These are phyloP conservation scores for Aspergillus terreus DNA, from an alignment of 2,329 filamentous ascomycete species.

Conservation along the genomic window DNA sequence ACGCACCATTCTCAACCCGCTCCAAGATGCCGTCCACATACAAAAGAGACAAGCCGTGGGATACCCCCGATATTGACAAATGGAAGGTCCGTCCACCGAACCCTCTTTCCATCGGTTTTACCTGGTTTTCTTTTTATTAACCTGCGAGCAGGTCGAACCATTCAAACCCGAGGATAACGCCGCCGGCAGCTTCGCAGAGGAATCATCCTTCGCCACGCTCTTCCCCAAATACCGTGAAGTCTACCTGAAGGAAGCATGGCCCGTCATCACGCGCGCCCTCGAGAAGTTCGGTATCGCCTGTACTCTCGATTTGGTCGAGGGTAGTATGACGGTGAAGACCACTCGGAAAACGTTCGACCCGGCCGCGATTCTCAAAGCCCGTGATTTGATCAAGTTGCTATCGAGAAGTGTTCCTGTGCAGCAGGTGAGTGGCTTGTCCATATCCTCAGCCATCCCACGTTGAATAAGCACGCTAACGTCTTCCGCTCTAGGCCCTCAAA, in stretches of 20 bases:
- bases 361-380: conserved; percentile 85
- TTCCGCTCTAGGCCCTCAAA: conserved; percentile 65
- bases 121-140: conserved; percentile 2
- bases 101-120: neutral
- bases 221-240: conserved; percentile 97
- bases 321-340: conserved; percentile 94
- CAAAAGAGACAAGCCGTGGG: conserved; percentile 89
- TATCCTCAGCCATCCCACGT: neutral
- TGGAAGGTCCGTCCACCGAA: conserved; percentile 63
- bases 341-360: conserved; percentile 90
- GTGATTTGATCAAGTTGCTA: conserved; percentile 90
- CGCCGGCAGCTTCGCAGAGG: conserved; percentile 83
- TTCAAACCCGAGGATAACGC: conserved; percentile 84
- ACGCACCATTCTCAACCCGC: neutral
- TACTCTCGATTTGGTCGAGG: conserved; percentile 89
- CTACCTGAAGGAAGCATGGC: conserved; percentile 91
- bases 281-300: conserved; percentile 87
- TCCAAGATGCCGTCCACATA: conserved; percentile 79
- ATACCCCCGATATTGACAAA: conserved; percentile 95
- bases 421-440: conserved; percentile 46
- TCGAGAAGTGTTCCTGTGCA: conserved; percentile 88
- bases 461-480: neutral
- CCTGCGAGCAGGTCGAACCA: conserved; percentile 59
- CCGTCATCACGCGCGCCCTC: conserved; percentile 79
- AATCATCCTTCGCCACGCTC: conserved; percentile 77